Evolutionary conservation across 1,139 yeast species (phyloP), one percentile per base, ranked within the genome.

Genomic region (Protomyces macrosporus): DNA sequence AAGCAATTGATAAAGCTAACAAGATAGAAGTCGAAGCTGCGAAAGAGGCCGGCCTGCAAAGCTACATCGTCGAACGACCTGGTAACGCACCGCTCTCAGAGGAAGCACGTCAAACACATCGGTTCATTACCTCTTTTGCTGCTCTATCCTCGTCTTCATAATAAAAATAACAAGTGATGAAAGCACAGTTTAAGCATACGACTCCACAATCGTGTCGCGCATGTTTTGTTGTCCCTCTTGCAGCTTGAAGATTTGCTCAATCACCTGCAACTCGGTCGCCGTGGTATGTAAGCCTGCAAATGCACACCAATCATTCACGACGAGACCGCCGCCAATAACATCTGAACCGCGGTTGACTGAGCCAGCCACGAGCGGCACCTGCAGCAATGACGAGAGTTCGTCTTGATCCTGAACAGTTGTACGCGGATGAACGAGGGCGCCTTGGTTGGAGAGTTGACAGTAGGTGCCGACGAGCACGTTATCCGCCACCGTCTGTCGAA

Each of bases 251-350:
- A 95, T 95, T 74, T 96, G 88, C 79, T 95, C 98, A 70, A 95
- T 84, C 67, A 95, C 98, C 70, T 96, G 90, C 73, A 95, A 82
- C 78, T 95, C 99, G 58, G 98, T 98, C 58, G 98, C 98, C 69
- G 98, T 91, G 66, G 98, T 93, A 77, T 93, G 98, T 71, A 89
- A 82, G 69, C 99, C 99, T 56, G 97, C 83, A 60, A 95, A 98
- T 42, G 98, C 95, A 69, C 93, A 81, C 96, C 97, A 95, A 79
- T 95, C 99, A 75, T 95, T 95, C 59, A 91, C 98, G 60, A 95
- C 98, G 86, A 93, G 85, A 70, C 98, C 98, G 58, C 98, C 98
- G 72, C 98, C 98, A 68, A 95, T 96, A 60, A 93, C 98, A 9
- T 96, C 79, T 6, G 70, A 68, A 77, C 99, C 99, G 77, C 98